These are phyloP conservation scores for Persicaria maculosa DNA, from an alignment of 148 eudicot species.

Conservation along the genomic window DNA sequence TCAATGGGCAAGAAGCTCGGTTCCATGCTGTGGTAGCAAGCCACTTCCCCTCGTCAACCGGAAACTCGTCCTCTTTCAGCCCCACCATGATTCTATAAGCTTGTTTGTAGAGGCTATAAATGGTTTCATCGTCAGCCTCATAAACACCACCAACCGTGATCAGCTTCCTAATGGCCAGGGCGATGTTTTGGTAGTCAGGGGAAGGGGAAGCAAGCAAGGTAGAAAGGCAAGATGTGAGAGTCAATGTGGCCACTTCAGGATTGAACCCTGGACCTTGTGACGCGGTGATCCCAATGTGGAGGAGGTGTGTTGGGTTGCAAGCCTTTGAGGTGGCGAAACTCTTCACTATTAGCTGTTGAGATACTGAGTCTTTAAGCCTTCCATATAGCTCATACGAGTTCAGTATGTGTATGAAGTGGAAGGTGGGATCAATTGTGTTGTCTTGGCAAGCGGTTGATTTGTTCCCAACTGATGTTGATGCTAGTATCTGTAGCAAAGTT, in stretches of 20 bases:
- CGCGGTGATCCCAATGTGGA: conserved; percentile 67
- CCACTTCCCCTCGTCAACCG: conserved; percentile 84
- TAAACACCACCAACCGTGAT: conserved; percentile 38
- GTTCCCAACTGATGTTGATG: conserved; percentile 30
- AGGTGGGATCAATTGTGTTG: conserved; percentile 36
- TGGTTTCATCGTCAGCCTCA: conserved; percentile 58
- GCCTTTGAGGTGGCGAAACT: conserved; percentile 57
- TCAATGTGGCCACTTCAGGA: conserved; percentile 64
- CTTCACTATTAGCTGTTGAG: conserved; percentile 57
- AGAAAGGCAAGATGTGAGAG: conserved; percentile 62
- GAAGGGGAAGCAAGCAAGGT: conserved; percentile 55
- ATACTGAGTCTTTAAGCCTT: conserved; percentile 43
- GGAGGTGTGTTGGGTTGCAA: conserved; percentile 68
- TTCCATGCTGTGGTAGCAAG: conserved; percentile 95
- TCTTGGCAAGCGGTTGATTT: conserved; percentile 31
- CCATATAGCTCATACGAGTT: conserved; percentile 66
- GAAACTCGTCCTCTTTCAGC: conserved; percentile 78
- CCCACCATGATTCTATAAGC: conserved; percentile 92
- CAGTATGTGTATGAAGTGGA: conserved; percentile 52
- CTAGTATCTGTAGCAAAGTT: conserved; percentile 45
- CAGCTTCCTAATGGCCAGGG: conserved; percentile 57
- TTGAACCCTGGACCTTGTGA: conserved; percentile 62
- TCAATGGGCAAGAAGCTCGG: conserved; percentile 68
- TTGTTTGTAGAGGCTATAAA: conserved; percentile 61
- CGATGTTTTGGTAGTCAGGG: conserved; percentile 67